phyloP scores from a whole-genome alignment of 139 green algal genomes.

The Nannochloris sp. region DNA sequence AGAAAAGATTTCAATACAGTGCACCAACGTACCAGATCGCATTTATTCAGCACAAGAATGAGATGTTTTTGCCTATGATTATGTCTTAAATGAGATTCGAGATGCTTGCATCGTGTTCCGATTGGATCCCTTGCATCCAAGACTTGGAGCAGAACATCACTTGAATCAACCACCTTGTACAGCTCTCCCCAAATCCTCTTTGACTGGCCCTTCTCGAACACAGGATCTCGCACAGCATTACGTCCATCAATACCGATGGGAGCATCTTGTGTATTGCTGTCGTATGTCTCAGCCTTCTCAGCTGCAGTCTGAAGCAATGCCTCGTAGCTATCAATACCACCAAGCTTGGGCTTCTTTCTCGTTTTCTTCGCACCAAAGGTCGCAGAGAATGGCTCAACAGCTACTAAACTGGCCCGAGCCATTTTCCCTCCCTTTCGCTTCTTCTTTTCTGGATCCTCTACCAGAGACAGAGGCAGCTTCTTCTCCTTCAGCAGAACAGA shows the following conservation, averaged over 20 bases:
- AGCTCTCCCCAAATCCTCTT: slow-evolving; percentile 98
- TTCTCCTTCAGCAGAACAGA: slow-evolving; percentile 89
- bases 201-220: slow-evolving; percentile 94
- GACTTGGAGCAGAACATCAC: slow-evolving; percentile 54
- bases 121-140: slow-evolving; percentile 92
- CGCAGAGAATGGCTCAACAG: slow-evolving; percentile 70
- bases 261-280: neutral
- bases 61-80: slow-evolving; percentile 94
- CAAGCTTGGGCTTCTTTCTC: slow-evolving; percentile 80
- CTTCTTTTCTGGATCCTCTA: slow-evolving; percentile 70
- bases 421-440: neutral
- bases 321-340: slow-evolving; percentile 46
- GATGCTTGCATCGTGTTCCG: slow-evolving; percentile 84
- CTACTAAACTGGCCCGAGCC: slow-evolving; percentile 58
- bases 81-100: slow-evolving; percentile 90
- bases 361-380: slow-evolving; percentile 73
- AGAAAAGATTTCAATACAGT: neutral
- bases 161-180: slow-evolving; percentile 81
- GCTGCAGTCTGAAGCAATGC: slow-evolving; percentile 40
- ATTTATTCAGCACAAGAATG: slow-evolving; percentile 98
- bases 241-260: slow-evolving; percentile 15
- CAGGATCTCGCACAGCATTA: slow-evolving; percentile 28
- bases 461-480: slow-evolving; percentile 87
- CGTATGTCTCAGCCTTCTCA: neutral
- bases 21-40: slow-evolving; percentile 63